phyloP scores from a whole-genome alignment of 2,329 filamentous ascomycete genomes.

The Scolecobasidium constrictum region DNA sequence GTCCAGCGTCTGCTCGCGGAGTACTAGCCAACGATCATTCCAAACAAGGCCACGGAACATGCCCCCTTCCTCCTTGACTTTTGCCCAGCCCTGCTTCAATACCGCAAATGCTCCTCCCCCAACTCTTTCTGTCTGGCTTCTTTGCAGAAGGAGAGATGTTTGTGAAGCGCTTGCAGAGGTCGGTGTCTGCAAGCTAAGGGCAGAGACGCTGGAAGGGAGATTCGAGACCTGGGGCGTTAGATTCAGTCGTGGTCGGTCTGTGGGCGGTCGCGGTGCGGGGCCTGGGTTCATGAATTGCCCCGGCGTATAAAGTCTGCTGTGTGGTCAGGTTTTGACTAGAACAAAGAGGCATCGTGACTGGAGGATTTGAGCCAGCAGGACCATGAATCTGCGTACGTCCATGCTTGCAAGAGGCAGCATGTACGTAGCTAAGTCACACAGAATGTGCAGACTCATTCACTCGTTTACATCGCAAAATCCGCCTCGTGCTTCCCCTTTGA shows the following conservation, averaged over 20 bases:
- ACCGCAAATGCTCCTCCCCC: slow-evolving; percentile 25
- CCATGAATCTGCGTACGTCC: too few relatives aligned
- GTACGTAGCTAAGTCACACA: too few relatives aligned
- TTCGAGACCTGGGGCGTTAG: slow-evolving; percentile 64
- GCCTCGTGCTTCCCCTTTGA: too few relatives aligned
- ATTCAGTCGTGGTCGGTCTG: slow-evolving; percentile 69
- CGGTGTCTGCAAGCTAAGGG: slow-evolving; percentile 61
- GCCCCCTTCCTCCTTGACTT: slow-evolving; percentile 82
- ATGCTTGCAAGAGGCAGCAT: too few relatives aligned
- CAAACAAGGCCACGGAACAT: slow-evolving; percentile 70
- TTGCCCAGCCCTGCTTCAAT: slow-evolving; percentile 59
- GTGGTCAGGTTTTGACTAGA: slow-evolving; percentile 1
- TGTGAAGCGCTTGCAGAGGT: slow-evolving; percentile 24
- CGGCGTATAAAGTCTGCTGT: slow-evolving; percentile 47
- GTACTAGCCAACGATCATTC: slow-evolving; percentile 85
- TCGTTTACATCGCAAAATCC: too few relatives aligned
- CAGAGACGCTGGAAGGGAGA: slow-evolving; percentile 67
- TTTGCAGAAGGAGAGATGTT: slow-evolving; percentile 23
- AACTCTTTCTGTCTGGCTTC: slow-evolving; percentile 30
- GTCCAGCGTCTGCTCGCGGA: slow-evolving; percentile 86
- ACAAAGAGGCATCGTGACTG: too few relatives aligned
- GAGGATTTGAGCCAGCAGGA: too few relatives aligned
- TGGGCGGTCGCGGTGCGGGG: slow-evolving; percentile 82
- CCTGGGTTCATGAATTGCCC: slow-evolving; percentile 91
- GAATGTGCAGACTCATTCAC: too few relatives aligned